These are phyloP conservation scores for Oligophagozyma castellii DNA, from an alignment of 1,139 yeast species.

Conservation along the genomic window DNA sequence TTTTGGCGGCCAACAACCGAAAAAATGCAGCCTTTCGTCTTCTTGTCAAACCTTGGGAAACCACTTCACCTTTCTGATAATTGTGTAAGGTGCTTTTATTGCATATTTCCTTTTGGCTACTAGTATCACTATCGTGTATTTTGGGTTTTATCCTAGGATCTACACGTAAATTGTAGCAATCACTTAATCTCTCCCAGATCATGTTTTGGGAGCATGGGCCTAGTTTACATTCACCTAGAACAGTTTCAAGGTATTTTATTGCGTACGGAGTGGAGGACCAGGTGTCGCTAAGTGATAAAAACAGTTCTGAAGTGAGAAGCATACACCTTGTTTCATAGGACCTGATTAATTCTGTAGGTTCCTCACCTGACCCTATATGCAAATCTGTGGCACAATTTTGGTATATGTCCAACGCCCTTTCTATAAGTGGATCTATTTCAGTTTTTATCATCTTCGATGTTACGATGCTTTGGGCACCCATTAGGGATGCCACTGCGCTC, in stretches of 20 bases:
- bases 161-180: conserved; percentile 26
- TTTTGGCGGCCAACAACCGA: conserved; percentile 62
- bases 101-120: conserved; percentile 3
- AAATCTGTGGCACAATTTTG: conserved; percentile 8
- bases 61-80: conserved; percentile 28
- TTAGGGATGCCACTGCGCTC: conserved; percentile 60
- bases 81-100: conserved; percentile 7
- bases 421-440: conserved; percentile 42
- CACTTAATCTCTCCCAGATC: conserved; percentile 36
- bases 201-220: conserved; percentile 28
- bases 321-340: conserved; percentile 30
- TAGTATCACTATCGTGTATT: conserved; percentile 5
- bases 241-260: conserved; percentile 26
- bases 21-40: conserved; percentile 67
- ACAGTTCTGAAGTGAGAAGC: conserved; percentile 26
- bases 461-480: conserved; percentile 55
- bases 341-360: conserved; percentile 12
- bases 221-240: conserved; percentile 23
- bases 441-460: conserved; percentile 47
- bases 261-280: conserved; percentile 31
- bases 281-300: conserved; percentile 27
- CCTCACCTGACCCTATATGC: conserved; percentile 6
- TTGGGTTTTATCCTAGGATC: conserved; percentile 21
- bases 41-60: conserved; percentile 43
- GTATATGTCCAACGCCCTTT: conserved; percentile 30